Percentiles rank a stretch among this genome's conserved stretches.
Conservation (phyloP, 371 early-diverging fungal genomes). For the Mucor circinelloides region DNA sequence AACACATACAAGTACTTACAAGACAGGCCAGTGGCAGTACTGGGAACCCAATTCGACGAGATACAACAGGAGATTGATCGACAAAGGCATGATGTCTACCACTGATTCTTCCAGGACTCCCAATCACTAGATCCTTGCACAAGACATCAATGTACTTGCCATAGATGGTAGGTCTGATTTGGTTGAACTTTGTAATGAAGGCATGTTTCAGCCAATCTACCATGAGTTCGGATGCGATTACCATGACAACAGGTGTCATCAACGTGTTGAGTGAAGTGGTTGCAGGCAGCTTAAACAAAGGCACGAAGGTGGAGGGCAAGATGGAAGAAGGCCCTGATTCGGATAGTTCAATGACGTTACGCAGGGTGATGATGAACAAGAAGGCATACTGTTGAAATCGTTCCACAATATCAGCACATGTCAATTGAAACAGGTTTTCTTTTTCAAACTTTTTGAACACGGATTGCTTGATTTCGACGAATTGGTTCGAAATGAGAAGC, state of each 20-base stretch:
- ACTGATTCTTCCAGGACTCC: constrained; percentile 53
- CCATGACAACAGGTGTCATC: constrained; percentile 81
- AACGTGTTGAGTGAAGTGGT: constrained; percentile 61
- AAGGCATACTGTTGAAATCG: constrained; percentile 90
- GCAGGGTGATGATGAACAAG: constrained; percentile 82
- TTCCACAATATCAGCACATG: constrained; percentile 94
- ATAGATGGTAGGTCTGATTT: constrained; percentile 88
- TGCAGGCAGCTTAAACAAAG: constrained; percentile 60
- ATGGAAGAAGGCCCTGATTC: constrained; percentile 69
- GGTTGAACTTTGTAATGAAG: constrained; percentile 97
- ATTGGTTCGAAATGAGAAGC: constrained; percentile 94
- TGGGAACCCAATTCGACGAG: constrained; percentile 91
- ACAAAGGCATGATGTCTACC: constrained; percentile 57
- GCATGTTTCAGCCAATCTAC: constrained; percentile 99
- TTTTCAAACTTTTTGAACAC: constrained; percentile 97
- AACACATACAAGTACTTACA: constrained; percentile 40
- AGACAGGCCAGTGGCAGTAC: constrained; percentile 88
- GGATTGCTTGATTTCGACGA: constrained; percentile 96
- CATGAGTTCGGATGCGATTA: constrained; percentile 85
- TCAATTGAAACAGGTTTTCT: constrained; percentile 94
- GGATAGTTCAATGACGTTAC: constrained; percentile 89
- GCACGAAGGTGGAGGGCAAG: constrained; percentile 64
- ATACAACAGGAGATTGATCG: constrained; percentile 87
- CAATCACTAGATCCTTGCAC: constrained; percentile 83
- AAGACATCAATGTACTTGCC: constrained; percentile 83